These are phyloP conservation scores for Diaporthe sp. DNA, from an alignment of 2,329 filamentous ascomycete species.

Conservation along the genomic window DNA sequence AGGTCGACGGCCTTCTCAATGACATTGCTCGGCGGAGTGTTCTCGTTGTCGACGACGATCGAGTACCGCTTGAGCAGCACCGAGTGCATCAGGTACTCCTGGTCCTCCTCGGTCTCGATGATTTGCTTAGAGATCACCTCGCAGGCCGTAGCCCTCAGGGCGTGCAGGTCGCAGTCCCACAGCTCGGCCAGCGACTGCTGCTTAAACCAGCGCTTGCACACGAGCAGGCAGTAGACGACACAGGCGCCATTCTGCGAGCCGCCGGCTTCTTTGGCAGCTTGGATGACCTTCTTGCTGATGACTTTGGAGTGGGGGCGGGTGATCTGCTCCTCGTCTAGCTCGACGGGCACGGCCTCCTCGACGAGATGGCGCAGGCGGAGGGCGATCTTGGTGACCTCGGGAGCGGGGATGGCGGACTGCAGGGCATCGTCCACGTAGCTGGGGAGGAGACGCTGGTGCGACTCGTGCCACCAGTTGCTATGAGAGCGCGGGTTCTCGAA, in stretches of 20 bases:
- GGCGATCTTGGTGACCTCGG: slow-evolving; percentile 89
- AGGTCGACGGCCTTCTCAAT: slow-evolving; percentile 95
- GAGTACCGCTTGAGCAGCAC: slow-evolving; percentile 91
- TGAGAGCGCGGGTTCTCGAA: slow-evolving; percentile 51
- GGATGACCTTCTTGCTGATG: slow-evolving; percentile 83
- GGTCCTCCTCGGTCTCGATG: slow-evolving; percentile 88
- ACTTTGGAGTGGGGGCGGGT: slow-evolving; percentile 86
- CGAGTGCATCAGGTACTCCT: slow-evolving; percentile 81
- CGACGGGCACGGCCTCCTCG: slow-evolving; percentile 90
- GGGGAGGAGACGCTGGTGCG: slow-evolving; percentile 70
- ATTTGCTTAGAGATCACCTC: slow-evolving; percentile 90
- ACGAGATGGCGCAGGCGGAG: slow-evolving; percentile 92
- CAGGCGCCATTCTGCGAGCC: slow-evolving; percentile 80
- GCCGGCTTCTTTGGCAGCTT: slow-evolving; percentile 86
- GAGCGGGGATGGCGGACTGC: slow-evolving; percentile 77
- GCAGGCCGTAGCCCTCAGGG: slow-evolving; percentile 83
- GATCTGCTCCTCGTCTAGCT: slow-evolving; percentile 81
- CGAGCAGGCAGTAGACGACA: slow-evolving; percentile 85
- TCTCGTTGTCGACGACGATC: slow-evolving; percentile 77
- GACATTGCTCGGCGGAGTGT: slow-evolving; percentile 84
- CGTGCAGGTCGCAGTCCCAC: slow-evolving; percentile 91
- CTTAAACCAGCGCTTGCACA: slow-evolving; percentile 80
- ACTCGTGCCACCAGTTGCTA: slow-evolving; percentile 56
- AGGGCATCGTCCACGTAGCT: slow-evolving; percentile 69
- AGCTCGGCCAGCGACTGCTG: slow-evolving; percentile 84